phyloP scores from a whole-genome alignment of 1,284 basidiomycete species.

The Leccinum angustisporum region DNA sequence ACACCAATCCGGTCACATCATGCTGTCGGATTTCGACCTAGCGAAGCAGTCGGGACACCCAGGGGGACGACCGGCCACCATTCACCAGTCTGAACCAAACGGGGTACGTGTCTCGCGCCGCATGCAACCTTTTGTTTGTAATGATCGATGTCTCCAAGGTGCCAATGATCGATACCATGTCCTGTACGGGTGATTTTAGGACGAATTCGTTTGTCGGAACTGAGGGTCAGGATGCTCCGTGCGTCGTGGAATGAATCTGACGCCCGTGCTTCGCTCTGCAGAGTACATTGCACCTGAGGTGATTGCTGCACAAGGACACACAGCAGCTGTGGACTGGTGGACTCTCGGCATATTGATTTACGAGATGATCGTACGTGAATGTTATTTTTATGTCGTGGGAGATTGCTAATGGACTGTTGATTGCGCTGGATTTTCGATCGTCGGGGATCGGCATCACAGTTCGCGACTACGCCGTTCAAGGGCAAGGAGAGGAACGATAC shows the following conservation, averaged over 20 bases:
- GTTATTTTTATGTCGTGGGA: constrained; percentile 26
- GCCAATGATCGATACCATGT: constrained; percentile 93
- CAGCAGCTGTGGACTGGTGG: constrained; percentile 99
- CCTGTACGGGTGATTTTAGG: constrained; percentile 95
- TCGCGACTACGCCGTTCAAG: constrained; percentile 98
- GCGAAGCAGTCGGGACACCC: constrained; percentile 92
- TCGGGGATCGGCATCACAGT: constrained; percentile 48
- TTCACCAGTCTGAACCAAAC: constrained; percentile 86
- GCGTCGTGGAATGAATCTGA: constrained; percentile 22
- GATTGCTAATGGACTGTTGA: constrained; percentile 17
- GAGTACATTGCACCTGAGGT: constrained; percentile 99
- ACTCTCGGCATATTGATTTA: constrained; percentile 98
- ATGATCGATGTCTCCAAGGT: constrained; percentile 46
- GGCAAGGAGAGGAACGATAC: constrained; percentile 93
- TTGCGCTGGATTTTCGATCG: constrained; percentile 12
- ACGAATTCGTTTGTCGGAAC: constrained; percentile 99
- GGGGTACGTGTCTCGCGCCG: constrained; percentile 56
- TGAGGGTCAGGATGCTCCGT: constrained; percentile 65
- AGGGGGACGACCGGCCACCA: constrained; percentile 86
- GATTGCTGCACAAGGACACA: constrained; percentile 96
- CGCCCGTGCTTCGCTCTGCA: constrained; percentile 38
- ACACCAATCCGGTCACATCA: constrained; percentile 98
- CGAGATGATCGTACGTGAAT: constrained; percentile 94
- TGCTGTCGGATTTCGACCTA: constrained; percentile 99
- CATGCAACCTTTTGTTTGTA: constrained; percentile 15